These are phyloP conservation scores for Neofusicoccum ribis DNA, from an alignment of 2,329 filamentous ascomycete genomes.

Conservation along the genomic window DNA sequence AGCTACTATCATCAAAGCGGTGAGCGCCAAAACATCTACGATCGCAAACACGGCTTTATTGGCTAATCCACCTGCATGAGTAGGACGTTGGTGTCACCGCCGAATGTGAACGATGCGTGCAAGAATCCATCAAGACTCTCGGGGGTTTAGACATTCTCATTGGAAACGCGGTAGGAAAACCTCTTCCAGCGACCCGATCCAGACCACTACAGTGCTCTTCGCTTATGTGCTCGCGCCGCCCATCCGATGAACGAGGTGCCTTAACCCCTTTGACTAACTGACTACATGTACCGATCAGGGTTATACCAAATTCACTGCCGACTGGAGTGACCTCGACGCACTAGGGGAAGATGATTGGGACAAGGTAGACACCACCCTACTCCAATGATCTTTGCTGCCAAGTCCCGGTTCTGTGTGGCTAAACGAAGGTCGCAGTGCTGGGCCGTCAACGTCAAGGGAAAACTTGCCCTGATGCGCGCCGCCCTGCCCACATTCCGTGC, in stretches of 20 bases:
- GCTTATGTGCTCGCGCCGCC: no score
- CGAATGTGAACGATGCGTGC: slow-evolving; percentile 62
- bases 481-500: slow-evolving; percentile 60
- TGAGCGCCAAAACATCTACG: slow-evolving; percentile 34
- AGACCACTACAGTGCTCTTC: no score
- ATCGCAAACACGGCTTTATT: no score
- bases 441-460: slow-evolving; percentile 60
- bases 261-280: neutral
- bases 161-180: slow-evolving; percentile 64
- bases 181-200: neutral
- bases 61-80: no score
- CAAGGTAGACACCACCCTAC: slow-evolving; percentile 43
- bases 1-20: slow-evolving; percentile 60
- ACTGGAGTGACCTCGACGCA: slow-evolving; percentile 59
- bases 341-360: slow-evolving; percentile 65
- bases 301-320: slow-evolving; percentile 60
- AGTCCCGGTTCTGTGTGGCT: slow-evolving; percentile 9
- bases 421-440: slow-evolving; percentile 50
- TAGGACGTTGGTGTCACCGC: slow-evolving; percentile 62
- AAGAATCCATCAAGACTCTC: slow-evolving; percentile 59
- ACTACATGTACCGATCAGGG: slow-evolving; percentile 43
- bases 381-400: neutral
- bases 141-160: slow-evolving; percentile 75
- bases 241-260: no score
- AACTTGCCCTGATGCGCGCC: slow-evolving; percentile 54